Evolutionary conservation across 306 rosid species (phyloP).

Genomic region (Quercus glauca): DNA sequence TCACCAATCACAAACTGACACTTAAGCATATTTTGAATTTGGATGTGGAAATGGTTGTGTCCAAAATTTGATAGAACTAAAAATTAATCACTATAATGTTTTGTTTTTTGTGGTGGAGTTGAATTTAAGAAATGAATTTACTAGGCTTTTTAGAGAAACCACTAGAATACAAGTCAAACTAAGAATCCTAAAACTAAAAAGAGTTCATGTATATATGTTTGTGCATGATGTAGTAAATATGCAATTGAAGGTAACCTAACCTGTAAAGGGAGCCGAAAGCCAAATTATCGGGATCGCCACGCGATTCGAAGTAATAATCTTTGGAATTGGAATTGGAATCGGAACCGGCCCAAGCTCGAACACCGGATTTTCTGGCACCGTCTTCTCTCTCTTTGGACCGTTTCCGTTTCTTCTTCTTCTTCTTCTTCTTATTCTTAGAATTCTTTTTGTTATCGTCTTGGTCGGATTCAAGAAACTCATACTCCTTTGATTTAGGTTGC

Average conservation of each 20-base stretch:
- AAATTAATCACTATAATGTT: too few relatives aligned
- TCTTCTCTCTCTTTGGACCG: conserved; percentile 38
- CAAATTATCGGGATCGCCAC: conserved; percentile 75
- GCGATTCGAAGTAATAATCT: conserved; percentile 77
- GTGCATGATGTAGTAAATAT: too few relatives aligned
- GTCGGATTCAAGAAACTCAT: conserved; percentile 71
- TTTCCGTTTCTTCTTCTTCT: conserved; percentile 54
- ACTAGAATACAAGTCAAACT: too few relatives aligned
- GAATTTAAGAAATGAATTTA: too few relatives aligned
- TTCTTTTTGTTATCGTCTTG: conserved; percentile 26
- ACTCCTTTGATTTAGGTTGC: conserved; percentile 21
- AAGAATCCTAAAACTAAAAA: too few relatives aligned
- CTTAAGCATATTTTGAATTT: too few relatives aligned
- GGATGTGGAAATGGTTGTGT: too few relatives aligned
- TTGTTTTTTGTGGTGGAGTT: too few relatives aligned
- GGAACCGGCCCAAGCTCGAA: conserved; percentile 76
- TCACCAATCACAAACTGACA: too few relatives aligned
- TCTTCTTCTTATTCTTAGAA: conserved; percentile 35
- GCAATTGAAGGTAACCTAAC: conserved; percentile 17
- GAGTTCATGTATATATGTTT: too few relatives aligned
- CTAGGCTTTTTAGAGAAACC: too few relatives aligned
- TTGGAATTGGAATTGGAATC: conserved; percentile 40
- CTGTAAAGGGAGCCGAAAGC: conserved; percentile 74
- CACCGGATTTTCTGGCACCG: conserved; percentile 66
- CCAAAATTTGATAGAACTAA: too few relatives aligned